Conservation (phyloP, 176 grass and related monocot species). For the Leersia perrieri region DNA sequence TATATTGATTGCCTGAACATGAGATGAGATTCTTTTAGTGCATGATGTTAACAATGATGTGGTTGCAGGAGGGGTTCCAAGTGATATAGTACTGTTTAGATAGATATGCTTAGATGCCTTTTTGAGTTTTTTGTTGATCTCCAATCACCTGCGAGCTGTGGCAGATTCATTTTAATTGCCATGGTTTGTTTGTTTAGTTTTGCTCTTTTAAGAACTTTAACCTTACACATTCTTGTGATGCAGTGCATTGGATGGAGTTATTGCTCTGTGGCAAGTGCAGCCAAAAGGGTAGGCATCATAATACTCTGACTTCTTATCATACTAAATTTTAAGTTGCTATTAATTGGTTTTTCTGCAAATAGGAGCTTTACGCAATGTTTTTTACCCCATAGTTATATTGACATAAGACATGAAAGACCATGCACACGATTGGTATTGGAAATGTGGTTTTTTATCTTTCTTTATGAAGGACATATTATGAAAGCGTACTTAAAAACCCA, state of each 20-base stretch:
- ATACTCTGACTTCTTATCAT: slow-evolving; percentile 13
- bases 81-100: background rate
- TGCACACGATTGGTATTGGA: background rate
- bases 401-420: background rate
- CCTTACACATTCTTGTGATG: slow-evolving; percentile 41
- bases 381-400: background rate
- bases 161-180: background rate
- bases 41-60: background rate
- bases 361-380: background rate
- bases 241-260: slow-evolving; percentile 83
- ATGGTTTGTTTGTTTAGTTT: background rate
- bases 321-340: background rate
- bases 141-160: background rate
- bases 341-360: background rate
- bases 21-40: background rate
- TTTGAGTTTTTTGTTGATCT: slow-evolving; percentile 2
- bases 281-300: slow-evolving; percentile 62
- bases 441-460: background rate
- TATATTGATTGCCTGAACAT: background rate
- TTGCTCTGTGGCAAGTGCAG: slow-evolving; percentile 86
- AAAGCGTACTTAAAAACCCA: slow-evolving; percentile 7
- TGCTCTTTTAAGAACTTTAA: background rate
- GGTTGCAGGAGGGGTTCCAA: background rate
- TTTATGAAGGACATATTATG: background rate
- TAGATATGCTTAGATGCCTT: background rate